These are phyloP conservation scores for Didymella sp. DNA, from an alignment of 2,329 filamentous ascomycete genomes.

Conservation along the genomic window DNA sequence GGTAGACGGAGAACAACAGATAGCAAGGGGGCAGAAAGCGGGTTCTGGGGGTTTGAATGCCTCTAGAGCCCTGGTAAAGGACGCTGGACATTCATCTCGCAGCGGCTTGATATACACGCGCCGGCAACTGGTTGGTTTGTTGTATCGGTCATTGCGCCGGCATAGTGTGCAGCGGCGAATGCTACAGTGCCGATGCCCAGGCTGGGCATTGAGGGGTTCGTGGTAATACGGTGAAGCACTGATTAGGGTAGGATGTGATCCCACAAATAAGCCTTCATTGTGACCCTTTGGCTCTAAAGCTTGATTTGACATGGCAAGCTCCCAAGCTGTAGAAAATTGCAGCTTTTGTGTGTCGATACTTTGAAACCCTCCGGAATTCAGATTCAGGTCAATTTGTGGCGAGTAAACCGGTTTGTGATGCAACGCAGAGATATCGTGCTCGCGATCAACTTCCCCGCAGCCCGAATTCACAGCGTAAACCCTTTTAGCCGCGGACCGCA, in stretches of 20 bases:
- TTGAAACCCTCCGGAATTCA: too few relatives aligned
- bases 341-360: neutral
- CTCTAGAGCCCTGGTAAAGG: neutral
- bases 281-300: neutral
- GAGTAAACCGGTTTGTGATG: neutral
- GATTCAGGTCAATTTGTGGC: too few relatives aligned
- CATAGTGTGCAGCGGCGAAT: conserved; percentile 8
- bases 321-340: neutral
- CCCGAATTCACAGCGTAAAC: conserved; percentile 1
- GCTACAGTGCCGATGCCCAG: conserved; percentile 19
- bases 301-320: neutral
- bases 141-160: conserved; percentile 8
- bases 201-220: conserved; percentile 35
- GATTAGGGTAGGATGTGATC: neutral
- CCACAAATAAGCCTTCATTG: neutral
- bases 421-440: neutral
- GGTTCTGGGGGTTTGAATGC: neutral
- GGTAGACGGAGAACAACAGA: too few relatives aligned
- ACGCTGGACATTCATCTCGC: neutral
- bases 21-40: too few relatives aligned
- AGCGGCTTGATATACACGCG: neutral
- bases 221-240: neutral
- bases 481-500: conserved; percentile 19
- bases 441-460: conserved; percentile 8
- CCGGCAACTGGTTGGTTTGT: conserved; percentile 11